Conservation (phyloP, 441 rosid genomes). For the Euphorbia celastroides region DNA sequence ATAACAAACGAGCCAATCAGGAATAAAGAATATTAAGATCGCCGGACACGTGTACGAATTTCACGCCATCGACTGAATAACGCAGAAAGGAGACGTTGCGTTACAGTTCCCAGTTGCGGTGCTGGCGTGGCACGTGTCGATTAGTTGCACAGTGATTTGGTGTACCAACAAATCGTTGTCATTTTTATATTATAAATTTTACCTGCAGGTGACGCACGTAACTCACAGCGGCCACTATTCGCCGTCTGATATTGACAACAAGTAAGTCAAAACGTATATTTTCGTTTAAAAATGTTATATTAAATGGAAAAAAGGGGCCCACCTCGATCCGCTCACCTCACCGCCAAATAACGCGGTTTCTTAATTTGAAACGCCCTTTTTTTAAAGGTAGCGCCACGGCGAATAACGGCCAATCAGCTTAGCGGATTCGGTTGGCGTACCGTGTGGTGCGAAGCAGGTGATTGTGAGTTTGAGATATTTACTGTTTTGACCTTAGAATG, state of each 20-base stretch:
- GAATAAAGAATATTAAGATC: too few relatives aligned
- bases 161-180: constrained; percentile 11
- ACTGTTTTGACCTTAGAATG: background rate
- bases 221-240: background rate
- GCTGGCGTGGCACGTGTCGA: constrained; percentile 8
- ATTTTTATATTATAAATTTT: background rate
- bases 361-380: background rate
- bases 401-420: too few relatives aligned
- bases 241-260: background rate
- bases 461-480: background rate
- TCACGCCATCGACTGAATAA: background rate
- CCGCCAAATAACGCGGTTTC: background rate
- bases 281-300: background rate
- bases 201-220: constrained; percentile 14
- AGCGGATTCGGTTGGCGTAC: background rate
- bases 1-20: background rate
- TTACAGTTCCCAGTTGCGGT: background rate
- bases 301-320: background rate
- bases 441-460: background rate
- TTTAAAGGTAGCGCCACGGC: too few relatives aligned
- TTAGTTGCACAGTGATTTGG: constrained; percentile 3
- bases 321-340: too few relatives aligned
- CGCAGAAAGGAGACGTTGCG: background rate
- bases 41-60: background rate
- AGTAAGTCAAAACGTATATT: background rate